These are phyloP conservation scores for Aphanocladium album DNA, from an alignment of 2,329 filamentous ascomycete genomes.

Conservation along the genomic window DNA sequence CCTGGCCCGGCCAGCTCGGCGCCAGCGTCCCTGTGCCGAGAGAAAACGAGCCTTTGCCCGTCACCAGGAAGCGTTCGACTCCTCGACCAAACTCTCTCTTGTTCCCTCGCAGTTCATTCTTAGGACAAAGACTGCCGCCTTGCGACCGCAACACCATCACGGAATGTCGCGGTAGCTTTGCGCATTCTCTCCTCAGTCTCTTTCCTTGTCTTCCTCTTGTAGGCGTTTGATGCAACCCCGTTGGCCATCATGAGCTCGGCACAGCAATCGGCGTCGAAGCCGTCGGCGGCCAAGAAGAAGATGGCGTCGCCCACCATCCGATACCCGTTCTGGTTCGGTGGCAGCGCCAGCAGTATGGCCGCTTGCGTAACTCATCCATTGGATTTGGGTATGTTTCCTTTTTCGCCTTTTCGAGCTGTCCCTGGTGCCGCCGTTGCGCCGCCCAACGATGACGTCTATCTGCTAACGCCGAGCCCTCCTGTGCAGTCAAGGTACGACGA, in stretches of 20 bases:
- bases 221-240: background rate
- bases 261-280: conserved; percentile 17
- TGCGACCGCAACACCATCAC: background rate
- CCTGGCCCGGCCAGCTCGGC: background rate
- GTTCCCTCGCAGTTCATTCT: background rate
- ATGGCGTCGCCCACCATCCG: conserved; percentile 39
- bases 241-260: conserved; percentile 9
- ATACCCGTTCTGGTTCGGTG: conserved; percentile 95
- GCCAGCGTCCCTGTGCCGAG: conserved; percentile 8
- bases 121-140: background rate
- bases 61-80: background rate
- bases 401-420: background rate
- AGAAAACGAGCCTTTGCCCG: background rate
- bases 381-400: conserved; percentile 66
- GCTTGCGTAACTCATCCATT: conserved; percentile 89
- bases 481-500: conserved; percentile 48
- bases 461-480: conserved; percentile 19
- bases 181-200: background rate
- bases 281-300: conserved; percentile 23
- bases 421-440: background rate
- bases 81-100: background rate
- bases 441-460: background rate
- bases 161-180: conserved; percentile 9
- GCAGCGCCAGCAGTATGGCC: conserved; percentile 87
- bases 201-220: background rate